Evolutionary conservation across 352 stramenopile genomes (phyloP).

Genomic region (Globisporangium barbulae): DNA sequence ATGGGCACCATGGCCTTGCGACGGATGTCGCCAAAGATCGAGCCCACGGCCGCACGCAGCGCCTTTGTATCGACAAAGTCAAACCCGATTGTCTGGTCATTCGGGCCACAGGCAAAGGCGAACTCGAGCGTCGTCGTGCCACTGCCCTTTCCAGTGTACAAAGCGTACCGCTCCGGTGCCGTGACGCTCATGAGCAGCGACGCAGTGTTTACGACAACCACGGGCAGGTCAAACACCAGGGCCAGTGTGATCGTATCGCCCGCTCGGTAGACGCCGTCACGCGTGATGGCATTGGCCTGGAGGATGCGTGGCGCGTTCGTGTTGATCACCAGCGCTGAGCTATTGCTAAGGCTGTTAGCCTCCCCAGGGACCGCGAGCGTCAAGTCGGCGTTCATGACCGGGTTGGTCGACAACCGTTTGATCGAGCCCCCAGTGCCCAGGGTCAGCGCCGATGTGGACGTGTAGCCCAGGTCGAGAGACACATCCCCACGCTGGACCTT

Average conservation of each 20-base stretch:
- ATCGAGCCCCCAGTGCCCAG: slow-evolving; percentile 30
- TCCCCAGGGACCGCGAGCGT: slow-evolving; percentile 42
- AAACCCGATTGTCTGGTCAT: slow-evolving; percentile 41
- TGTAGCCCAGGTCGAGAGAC: slow-evolving; percentile 45
- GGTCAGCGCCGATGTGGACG: slow-evolving; percentile 38
- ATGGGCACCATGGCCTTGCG: slow-evolving; percentile 33
- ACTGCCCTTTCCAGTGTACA: slow-evolving; percentile 40
- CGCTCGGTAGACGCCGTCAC: slow-evolving; percentile 55
- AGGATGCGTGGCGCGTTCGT: slow-evolving; percentile 40
- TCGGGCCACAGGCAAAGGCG: slow-evolving; percentile 28
- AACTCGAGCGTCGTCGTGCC: slow-evolving; percentile 52
- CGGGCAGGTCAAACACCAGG: slow-evolving; percentile 49
- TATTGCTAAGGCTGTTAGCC: slow-evolving; percentile 34
- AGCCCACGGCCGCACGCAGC: slow-evolving; percentile 38
- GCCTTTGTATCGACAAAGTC: slow-evolving; percentile 33
- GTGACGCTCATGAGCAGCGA: slow-evolving; percentile 34
- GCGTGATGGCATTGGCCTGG: slow-evolving; percentile 42
- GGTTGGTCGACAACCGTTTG: slow-evolving; percentile 44
- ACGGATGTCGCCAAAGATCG: slow-evolving; percentile 44
- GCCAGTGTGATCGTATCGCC: slow-evolving; percentile 45
- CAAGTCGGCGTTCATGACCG: slow-evolving; percentile 46
- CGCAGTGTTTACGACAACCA: slow-evolving; percentile 31
- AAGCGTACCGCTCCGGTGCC: slow-evolving; percentile 30
- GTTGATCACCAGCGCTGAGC: slow-evolving; percentile 42
- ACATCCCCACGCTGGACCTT: slow-evolving; percentile 51